phyloP scores from a whole-genome alignment of 192 early-diverging fungal genomes.

The Gamsiella multidivaricata region DNA sequence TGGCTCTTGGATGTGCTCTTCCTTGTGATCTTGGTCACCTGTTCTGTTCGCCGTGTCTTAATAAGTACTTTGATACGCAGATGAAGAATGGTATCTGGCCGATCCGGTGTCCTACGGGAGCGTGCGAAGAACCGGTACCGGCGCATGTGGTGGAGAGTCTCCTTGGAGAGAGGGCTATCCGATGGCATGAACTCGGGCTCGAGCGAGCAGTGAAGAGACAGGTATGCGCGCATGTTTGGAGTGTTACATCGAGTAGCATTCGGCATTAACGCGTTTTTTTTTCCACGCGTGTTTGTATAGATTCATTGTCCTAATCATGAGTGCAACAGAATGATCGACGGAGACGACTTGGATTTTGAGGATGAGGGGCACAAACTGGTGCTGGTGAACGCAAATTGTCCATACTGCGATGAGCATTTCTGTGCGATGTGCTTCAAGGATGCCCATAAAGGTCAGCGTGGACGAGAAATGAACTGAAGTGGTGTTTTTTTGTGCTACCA shows the following conservation, averaged over 20 bases:
- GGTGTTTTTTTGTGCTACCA: too few species aligned
- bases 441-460: slow-evolving; percentile 15
- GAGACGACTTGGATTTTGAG: background rate
- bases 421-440: slow-evolving; percentile 15
- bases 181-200: slow-evolving; percentile 26
- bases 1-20: slow-evolving; percentile 3
- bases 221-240: too few species aligned
- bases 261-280: background rate
- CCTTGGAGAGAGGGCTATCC: background rate
- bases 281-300: too few species aligned
- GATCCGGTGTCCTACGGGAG: slow-evolving; percentile 3
- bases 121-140: background rate
- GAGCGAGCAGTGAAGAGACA: slow-evolving; percentile 32
- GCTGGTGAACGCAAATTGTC: slow-evolving; percentile 4
- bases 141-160: slow-evolving; percentile 11
- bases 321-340: slow-evolving; percentile 13
- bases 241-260: background rate
- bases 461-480: background rate
- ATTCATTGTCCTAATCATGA: slow-evolving; percentile 18
- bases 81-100: slow-evolving; percentile 22
- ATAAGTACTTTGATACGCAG: slow-evolving; percentile 7
- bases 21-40: slow-evolving; percentile 6
- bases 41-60: slow-evolving; percentile 22
- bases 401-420: slow-evolving; percentile 12
- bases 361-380: background rate